Conservation (phyloP, 345 rosid species). For the Eucalyptus tenuipes region DNA sequence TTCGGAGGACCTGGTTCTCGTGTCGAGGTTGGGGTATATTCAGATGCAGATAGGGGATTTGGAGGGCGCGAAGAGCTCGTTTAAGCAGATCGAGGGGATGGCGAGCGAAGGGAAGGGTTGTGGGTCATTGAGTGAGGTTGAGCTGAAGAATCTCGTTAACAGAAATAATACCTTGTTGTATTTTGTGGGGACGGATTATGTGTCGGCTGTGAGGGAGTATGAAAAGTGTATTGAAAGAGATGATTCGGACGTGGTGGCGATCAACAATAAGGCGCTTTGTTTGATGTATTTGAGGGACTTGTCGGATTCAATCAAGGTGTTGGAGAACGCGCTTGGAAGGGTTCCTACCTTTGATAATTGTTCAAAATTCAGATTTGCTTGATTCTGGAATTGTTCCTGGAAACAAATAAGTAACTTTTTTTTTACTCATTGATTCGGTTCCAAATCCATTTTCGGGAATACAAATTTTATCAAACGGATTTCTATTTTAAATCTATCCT, state of each 20-base stretch:
- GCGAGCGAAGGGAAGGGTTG: constrained; percentile 12
- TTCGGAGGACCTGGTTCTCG: constrained; percentile 36
- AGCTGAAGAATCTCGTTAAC: constrained; percentile 59
- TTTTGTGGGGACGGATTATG: constrained; percentile 91
- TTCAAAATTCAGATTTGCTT: too few species aligned
- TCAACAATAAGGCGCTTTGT: constrained; percentile 80
- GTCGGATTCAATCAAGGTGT: constrained; percentile 71
- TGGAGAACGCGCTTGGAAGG: constrained; percentile 78
- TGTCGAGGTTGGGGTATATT: constrained; percentile 74
- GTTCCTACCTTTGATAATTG: constrained; percentile 26
- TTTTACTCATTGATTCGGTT: too few species aligned
- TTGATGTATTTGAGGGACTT: constrained; percentile 89
- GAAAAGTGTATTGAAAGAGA: constrained; percentile 88
- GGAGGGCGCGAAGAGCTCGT: constrained; percentile 58
- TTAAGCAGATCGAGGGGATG: constrained; percentile 40
- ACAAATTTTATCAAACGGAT: too few species aligned
- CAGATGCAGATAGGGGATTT: constrained; percentile 90
- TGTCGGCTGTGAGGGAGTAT: constrained; percentile 78
- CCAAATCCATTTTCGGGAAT: fast-evolving
- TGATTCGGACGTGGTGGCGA: constrained; percentile 50
- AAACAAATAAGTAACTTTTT: too few species aligned
- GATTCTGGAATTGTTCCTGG: fast-evolving
- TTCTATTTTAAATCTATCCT: too few species aligned
- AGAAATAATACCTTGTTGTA: constrained; percentile 84
- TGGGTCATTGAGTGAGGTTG: constrained; percentile 14